Conservation (phyloP, 306 rosid species). For the Mucuna pruriens region DNA sequence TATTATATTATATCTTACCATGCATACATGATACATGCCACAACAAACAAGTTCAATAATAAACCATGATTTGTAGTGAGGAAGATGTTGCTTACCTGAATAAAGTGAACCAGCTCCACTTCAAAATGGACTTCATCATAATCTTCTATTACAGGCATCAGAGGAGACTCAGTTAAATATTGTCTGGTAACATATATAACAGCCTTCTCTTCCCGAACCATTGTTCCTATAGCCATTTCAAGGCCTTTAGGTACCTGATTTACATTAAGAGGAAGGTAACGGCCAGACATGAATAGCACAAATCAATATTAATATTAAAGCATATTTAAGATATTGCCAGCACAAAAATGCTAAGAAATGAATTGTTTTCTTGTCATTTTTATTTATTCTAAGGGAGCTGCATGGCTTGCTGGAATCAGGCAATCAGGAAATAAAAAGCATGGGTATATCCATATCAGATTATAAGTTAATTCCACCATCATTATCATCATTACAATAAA, state of each 20-base stretch:
- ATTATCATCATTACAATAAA: not conserved
- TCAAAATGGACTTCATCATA: slow-evolving; percentile 84
- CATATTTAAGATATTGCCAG: slow-evolving; percentile 10
- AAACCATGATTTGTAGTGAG: slow-evolving; percentile 21
- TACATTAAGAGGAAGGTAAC: slow-evolving; percentile 22
- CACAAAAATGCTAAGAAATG: slow-evolving; percentile 27
- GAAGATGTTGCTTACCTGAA: slow-evolving; percentile 70
- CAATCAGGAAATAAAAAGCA: not conserved
- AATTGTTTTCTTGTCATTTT: not conserved
- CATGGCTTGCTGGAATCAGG: not conserved
- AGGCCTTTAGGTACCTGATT: slow-evolving; percentile 94
- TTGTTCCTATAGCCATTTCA: slow-evolving; percentile 95
- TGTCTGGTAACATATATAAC: slow-evolving; percentile 71
- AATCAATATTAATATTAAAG: not conserved
- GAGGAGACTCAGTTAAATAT: slow-evolving; percentile 76
- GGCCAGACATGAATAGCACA: slow-evolving; percentile 7
- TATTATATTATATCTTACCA: not conserved
- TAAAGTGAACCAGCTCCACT: slow-evolving; percentile 92
- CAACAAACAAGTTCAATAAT: slow-evolving; percentile 28
- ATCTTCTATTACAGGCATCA: slow-evolving; percentile 68
- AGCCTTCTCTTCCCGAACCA: slow-evolving; percentile 90
- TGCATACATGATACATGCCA: not conserved
- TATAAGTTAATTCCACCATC: not conserved
- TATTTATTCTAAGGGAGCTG: slow-evolving; percentile 15
- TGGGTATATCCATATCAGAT: slow-evolving; percentile 10